phyloP scores from a whole-genome alignment of 2,329 filamentous ascomycete species.

The Fusarium mangiferae region DNA sequence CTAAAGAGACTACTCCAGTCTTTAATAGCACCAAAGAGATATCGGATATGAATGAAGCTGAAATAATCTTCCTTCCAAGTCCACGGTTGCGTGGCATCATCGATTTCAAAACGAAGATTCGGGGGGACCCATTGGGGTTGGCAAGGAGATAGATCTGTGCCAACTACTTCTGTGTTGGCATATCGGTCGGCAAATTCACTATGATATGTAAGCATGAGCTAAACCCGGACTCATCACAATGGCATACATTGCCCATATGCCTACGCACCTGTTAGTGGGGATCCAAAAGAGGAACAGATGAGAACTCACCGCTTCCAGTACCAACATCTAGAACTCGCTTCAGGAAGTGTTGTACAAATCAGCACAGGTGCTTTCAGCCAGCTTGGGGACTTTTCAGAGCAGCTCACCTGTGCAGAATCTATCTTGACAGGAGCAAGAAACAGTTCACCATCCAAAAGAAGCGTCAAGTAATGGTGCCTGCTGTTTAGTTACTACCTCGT shows the following conservation, averaged over 20 bases:
- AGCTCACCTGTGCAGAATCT: background rate
- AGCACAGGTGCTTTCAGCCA: rapidly evolving
- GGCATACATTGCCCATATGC: background rate
- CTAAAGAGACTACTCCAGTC: background rate
- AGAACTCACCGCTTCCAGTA: background rate
- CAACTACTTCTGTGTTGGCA: background rate
- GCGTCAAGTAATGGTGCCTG: background rate
- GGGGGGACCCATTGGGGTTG: background rate
- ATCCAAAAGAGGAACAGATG: rapidly evolving
- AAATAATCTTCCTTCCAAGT: background rate
- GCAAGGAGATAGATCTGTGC: constrained; percentile 2
- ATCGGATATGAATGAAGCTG: background rate
- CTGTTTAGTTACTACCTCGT: rapidly evolving
- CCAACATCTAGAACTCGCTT: background rate
- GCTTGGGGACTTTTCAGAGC: rapidly evolving
- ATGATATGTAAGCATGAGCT: rapidly evolving
- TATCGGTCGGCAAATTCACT: constrained; percentile 5
- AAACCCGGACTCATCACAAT: rapidly evolving
- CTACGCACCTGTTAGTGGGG: background rate
- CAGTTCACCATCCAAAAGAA: background rate
- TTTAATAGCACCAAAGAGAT: background rate
- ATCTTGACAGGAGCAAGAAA: background rate
- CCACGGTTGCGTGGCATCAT: background rate
- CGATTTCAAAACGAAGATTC: background rate
- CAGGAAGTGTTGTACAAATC: rapidly evolving